phyloP scores from a whole-genome alignment of 306 rosid species.

The Phaseolus lunatus region DNA sequence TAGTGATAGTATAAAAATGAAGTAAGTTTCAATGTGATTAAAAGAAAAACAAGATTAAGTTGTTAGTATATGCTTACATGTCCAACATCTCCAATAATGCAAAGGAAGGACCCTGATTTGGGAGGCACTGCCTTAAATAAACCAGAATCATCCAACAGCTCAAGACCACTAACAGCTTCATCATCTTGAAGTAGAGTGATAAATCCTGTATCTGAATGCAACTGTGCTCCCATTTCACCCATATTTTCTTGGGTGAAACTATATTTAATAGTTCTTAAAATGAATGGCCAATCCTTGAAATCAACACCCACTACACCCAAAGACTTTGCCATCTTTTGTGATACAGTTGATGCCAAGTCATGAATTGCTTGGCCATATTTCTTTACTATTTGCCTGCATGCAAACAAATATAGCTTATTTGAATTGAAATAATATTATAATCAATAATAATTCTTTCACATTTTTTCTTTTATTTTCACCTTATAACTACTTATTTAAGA shows the following conservation, averaged over 20 bases:
- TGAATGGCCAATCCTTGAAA: slow-evolving; percentile 52
- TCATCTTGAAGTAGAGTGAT: slow-evolving; percentile 66
- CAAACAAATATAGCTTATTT: background rate
- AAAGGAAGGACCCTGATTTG: slow-evolving; percentile 45
- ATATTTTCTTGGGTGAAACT: slow-evolving; percentile 44
- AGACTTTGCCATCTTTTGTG: slow-evolving; percentile 47
- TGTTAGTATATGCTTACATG: too few relatives aligned
- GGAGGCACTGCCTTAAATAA: slow-evolving; percentile 35
- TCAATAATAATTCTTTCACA: too few relatives aligned
- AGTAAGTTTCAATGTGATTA: background rate
- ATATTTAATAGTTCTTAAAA: slow-evolving; percentile 59
- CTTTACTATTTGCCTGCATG: background rate
- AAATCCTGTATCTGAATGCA: slow-evolving; percentile 58
- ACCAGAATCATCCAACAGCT: background rate
- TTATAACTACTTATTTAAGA: too few relatives aligned
- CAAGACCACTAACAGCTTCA: slow-evolving; percentile 51
- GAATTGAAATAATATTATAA: too few relatives aligned
- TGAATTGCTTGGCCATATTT: slow-evolving; percentile 46
- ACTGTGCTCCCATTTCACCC: slow-evolving; percentile 44
- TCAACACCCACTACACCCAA: slow-evolving; percentile 39
- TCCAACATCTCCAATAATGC: slow-evolving; percentile 57
- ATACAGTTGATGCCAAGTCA: slow-evolving; percentile 41
- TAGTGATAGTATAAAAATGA: too few relatives aligned
- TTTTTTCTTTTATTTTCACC: too few relatives aligned
- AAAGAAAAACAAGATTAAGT: background rate